These are phyloP conservation scores for Leucoagaricus sp. DNA, from an alignment of 1,284 basidiomycete species.

Conservation along the genomic window DNA sequence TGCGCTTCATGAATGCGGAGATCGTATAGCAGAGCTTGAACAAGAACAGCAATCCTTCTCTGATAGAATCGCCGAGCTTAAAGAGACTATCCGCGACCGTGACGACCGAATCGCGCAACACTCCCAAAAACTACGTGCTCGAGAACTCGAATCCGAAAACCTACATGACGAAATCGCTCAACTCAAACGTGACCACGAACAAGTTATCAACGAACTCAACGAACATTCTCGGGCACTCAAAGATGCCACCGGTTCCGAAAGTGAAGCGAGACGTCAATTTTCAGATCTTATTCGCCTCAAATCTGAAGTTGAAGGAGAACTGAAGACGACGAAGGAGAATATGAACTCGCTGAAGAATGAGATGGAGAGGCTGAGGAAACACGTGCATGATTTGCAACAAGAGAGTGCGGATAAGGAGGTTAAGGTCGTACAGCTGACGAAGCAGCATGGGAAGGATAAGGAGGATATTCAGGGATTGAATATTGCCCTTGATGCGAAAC, in stretches of 20 bases:
- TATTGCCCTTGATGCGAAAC: constrained; percentile 86
- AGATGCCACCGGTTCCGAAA: constrained; percentile 49
- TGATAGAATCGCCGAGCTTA: constrained; percentile 54
- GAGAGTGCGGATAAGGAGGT: constrained; percentile 85
- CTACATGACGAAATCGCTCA: constrained; percentile 55
- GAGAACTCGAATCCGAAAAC: constrained; percentile 54
- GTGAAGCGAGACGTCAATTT: constrained; percentile 45
- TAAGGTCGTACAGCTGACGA: constrained; percentile 71
- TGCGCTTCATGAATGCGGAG: constrained; percentile 57
- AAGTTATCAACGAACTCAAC: constrained; percentile 51
- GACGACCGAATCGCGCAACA: constrained; percentile 38
- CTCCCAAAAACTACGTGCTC: constrained; percentile 34
- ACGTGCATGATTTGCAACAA: constrained; percentile 72
- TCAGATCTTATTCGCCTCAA: constrained; percentile 52
- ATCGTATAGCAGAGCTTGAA: constrained; percentile 52
- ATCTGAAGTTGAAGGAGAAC: constrained; percentile 52
- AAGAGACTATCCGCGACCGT: constrained; percentile 52
- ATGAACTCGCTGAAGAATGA: constrained; percentile 59
- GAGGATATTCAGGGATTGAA: constrained; percentile 82
- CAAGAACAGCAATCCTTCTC: constrained; percentile 56
- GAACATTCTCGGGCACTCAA: constrained; percentile 52
- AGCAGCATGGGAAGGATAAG: constrained; percentile 66
- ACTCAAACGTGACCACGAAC: constrained; percentile 56
- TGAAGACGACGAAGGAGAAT: constrained; percentile 47
- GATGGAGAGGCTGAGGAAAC: constrained; percentile 59